Evolutionary conservation across 176 grass and related monocot species (phyloP).

Genomic region (Rhynchospora pubera): DNA sequence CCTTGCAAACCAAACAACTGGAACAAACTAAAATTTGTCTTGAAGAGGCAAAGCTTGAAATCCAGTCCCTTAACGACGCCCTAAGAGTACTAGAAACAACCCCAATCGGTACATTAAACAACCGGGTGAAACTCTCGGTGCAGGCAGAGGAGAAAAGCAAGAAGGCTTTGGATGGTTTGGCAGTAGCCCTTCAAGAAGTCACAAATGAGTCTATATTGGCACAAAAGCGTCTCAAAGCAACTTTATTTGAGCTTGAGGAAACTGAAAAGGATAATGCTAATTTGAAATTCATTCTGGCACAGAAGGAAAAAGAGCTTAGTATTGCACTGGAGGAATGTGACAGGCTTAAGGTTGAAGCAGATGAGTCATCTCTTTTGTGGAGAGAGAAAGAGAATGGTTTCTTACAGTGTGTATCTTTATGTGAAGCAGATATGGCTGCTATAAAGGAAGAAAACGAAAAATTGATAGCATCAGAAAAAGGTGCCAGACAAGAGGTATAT

Average conservation of each 20-base stretch:
- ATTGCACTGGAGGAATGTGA: conserved; percentile 30
- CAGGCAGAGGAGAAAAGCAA: conserved; percentile 76
- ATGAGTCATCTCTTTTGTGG: conserved; percentile 55
- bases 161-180: conserved; percentile 76
- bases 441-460: conserved; percentile 41
- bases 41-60: conserved; percentile 60
- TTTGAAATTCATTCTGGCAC: conserved; percentile 30
- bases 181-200: conserved; percentile 73
- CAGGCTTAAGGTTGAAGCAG: conserved; percentile 45
- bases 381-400: conserved; percentile 67
- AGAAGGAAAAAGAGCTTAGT: conserved; percentile 46
- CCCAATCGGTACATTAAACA: background rate
- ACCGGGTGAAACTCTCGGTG: conserved; percentile 24
- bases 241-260: conserved; percentile 46
- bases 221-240: conserved; percentile 33
- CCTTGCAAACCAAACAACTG: conserved; percentile 72
- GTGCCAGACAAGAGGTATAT: conserved; percentile 53
- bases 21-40: conserved; percentile 82
- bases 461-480: conserved; percentile 43
- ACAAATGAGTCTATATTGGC: conserved; percentile 41
- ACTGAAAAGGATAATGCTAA: conserved; percentile 44
- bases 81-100: conserved; percentile 22
- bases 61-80: conserved; percentile 21
- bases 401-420: conserved; percentile 54
- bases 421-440: conserved; percentile 46